Base-by-base conservation (phyloP, 2,329 filamentous ascomycete species). In the Stemphylium vesicarium region DNA sequence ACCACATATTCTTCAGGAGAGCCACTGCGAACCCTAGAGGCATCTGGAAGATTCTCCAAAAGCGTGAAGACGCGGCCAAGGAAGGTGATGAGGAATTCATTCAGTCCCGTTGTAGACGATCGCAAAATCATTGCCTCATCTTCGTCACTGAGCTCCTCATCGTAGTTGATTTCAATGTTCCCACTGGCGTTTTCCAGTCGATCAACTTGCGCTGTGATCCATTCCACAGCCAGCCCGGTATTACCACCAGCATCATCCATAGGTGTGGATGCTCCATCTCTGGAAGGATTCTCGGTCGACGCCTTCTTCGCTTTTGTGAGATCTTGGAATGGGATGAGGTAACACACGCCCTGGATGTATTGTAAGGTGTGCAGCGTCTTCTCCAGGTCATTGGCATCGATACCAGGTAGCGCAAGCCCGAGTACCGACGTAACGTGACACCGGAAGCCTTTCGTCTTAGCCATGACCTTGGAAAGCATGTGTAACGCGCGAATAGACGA, bases 1-100 rank as follows among this genome's bases (percentile, higher is more conserved):
- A 98, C 93, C 42, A 99, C 92, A 66, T 93, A 96, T 69, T 99
- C 96, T 75, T 99, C 95, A 0, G 95, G 95, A 5, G 92, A 96
- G 10, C 92, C 92, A 55, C 91, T 92, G 57, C 94, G 89, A 29
- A 96, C 87, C 54, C 94, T 86, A 26, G 92, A 89, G 9, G 92
- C 87, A 77, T 99, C 96, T 0, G 95, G 95, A 36, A 99, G 80
- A 68, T 99, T 99, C 75, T 99, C 95, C 18, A 99, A 77, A 9
- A 99, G 83, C 0, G 93, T 97, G 73, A 99, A 99, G 7, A 99
- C 92, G 66, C 95, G 92, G 47, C 93, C 95, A 7, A 99, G 81
- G 63, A 99, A 88, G 7, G 93, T 91, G 48, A 94, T 84, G 53
- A 98, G 83, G 67, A 99, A 99, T 73, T 99, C 95, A 40, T 91